phyloP scores from a whole-genome alignment of 306 rosid genomes.

The Sophora flavescens region DNA sequence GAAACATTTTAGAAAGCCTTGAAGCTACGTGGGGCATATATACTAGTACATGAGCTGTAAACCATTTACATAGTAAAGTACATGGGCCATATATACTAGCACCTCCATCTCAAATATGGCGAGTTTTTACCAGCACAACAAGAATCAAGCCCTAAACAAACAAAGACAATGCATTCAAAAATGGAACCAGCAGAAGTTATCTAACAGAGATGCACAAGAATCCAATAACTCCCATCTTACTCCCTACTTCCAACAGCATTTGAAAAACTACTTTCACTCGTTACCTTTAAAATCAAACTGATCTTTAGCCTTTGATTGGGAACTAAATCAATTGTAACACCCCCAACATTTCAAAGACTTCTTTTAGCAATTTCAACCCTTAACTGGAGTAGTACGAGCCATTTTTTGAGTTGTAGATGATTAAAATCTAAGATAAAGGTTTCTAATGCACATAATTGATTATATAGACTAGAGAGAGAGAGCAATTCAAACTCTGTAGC shows the following conservation, averaged over 20 bases:
- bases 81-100: background rate
- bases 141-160: conserved; percentile 6
- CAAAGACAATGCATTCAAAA: conserved; percentile 17
- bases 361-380: too few species aligned
- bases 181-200: conserved; percentile 11
- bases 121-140: background rate
- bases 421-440: too few species aligned
- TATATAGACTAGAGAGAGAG: background rate
- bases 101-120: conserved; percentile 18
- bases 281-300: conserved; percentile 15
- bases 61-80: background rate
- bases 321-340: background rate
- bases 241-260: background rate
- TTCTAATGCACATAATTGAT: too few species aligned
- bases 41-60: conserved; percentile 14
- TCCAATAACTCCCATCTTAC: background rate
- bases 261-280: background rate
- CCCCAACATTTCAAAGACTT: too few species aligned
- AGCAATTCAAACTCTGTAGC: background rate
- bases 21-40: conserved; percentile 13
- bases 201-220: conserved; percentile 13
- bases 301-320: background rate
- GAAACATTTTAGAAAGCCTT: background rate
- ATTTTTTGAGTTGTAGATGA: too few species aligned
- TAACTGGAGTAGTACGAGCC: too few species aligned